Evolutionary conservation across 208 protist species (phyloP), one percentile per base, ranked within the genome.

Genomic region (Acanthamoeba triangularis): DNA sequence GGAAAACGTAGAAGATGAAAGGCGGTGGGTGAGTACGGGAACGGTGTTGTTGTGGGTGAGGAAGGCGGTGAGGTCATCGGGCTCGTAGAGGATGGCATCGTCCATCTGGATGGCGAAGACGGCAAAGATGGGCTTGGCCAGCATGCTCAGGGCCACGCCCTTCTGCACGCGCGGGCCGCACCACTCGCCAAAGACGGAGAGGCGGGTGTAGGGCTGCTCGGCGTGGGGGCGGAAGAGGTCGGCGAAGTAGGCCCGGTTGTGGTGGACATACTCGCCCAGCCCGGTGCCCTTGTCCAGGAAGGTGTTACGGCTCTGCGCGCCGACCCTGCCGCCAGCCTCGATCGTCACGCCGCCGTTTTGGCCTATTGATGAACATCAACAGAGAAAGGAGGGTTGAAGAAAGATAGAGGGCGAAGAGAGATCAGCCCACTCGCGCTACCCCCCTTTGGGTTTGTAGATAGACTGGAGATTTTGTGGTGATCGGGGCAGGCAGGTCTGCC

Each of bases 21-120:
- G 37, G 72, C 2, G 33, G 80, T 6, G 11, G 35, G 33, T 63
- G 18, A 28, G 13, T 78, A 78, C 69, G 41, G 80, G 6, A 16
- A 88, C 49, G 52, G 44, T 88, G 80, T 63, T 63, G 80, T 63
- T 63, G 47, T 63, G 41, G 52, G 80, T 88, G 61, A 93, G 87
- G 63, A 93, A 54, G 87, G 87, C 35, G 20, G 33, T n/a, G 16
- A 93, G 16, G 23, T 76, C 61, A 0, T 93, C 61, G n/a, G 87
- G 87, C 59, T 93, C 87, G 41, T 76, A 67, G 59, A 93, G 6
- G 59, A 93, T 67, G 87, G 41, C 52, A 41, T 93, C 23, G 61
- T 74, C 87, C 54, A 93, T 10, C 61, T 76, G 87, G n/a, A 93
- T 28, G 61, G 87, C 87, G 63, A 93, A 93, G 59, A 93, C 87